These are phyloP conservation scores for Paecilomyces dactylethromorphus DNA, from an alignment of 2,329 filamentous ascomycete species.

Conservation along the genomic window DNA sequence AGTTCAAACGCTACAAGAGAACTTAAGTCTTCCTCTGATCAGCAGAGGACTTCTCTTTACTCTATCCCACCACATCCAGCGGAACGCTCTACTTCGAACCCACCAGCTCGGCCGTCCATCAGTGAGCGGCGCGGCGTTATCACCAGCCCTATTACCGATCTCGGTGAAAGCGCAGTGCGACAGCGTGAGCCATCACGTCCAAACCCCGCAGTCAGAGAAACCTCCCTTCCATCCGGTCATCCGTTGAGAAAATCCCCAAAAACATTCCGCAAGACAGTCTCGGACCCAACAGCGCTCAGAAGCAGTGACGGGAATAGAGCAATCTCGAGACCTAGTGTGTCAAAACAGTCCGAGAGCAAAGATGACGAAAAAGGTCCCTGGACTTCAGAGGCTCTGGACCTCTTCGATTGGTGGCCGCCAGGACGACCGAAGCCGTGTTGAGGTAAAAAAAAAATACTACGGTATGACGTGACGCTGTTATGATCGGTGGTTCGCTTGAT, in stretches of 20 bases:
- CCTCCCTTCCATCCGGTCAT: not conserved
- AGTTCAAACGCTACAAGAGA: not conserved
- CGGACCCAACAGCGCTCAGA: constrained; percentile 25
- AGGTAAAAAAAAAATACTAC: too few relatives aligned
- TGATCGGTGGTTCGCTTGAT: not conserved
- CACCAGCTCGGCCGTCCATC: not conserved
- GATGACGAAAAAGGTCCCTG: constrained; percentile 31
- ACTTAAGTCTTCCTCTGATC: not conserved
- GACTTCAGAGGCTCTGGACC: constrained; percentile 35
- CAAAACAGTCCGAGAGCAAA: constrained; percentile 1
- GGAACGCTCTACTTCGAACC: not conserved
- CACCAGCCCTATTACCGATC: not conserved
- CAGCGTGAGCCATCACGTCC: not conserved
- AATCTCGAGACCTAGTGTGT: not conserved
- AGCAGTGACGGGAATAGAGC: constrained; percentile 8
- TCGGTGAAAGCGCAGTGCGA: not conserved
- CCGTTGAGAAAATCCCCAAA: constrained; percentile 4
- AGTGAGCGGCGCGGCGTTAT: not conserved
- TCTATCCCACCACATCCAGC: not conserved
- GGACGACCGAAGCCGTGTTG: constrained; percentile 27
- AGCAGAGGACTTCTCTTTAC: not conserved
- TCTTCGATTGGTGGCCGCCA: constrained; percentile 39
- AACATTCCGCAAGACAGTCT: constrained; percentile 26
- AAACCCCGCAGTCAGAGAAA: not conserved
- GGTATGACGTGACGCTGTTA: not conserved